Base-by-base conservation (phyloP, 768 basidiomycete species). In the Baorangia bicolor region DNA sequence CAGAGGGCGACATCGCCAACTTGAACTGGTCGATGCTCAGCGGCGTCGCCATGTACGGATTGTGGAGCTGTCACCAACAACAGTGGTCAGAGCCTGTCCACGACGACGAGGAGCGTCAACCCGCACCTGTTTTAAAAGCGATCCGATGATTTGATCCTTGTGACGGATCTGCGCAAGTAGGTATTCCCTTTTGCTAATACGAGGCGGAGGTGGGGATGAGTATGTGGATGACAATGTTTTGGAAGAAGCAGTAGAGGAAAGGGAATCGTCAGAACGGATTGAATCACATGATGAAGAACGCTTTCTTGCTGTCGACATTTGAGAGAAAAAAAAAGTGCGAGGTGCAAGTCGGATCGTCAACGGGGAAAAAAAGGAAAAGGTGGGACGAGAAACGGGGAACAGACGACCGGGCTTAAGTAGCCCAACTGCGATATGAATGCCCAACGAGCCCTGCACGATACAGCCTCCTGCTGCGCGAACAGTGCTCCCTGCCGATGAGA, bases 101-200 rank as follows among this genome's bases (percentile, higher is more conserved):
- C 5, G 16, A 34, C 4, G 35, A 44, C 5, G 16, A 34, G 3
- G 35, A 41, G 2, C 20, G 7, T 38, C 5, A 1, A 69, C 77
- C n/a, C n/a, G 14, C 33, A 86, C 90, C 77, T 92, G 90, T 68
- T 92, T 92, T 60, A 94, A 79, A 14, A 93, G 81, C 14, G 85
- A 88, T 59, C 92, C 88, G 61, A 94, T 93, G 62, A 93, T 87
- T 20, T 83, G 78, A 74, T 94, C 91, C 75, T 94, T 94, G 74
- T 94, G 91, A 51, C 86, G 81, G 59, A 94, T 86, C 68, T 93
- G 89, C 5, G 90, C 88, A 25, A 93, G 81, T 18, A 94, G 77
- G 66, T 92, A 92, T 65, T 93, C 92, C 55, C 90, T 84, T 75
- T 92, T 92, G 67, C 91, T 94, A 63, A 74, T 43, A 50, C 60